These are phyloP conservation scores for Fraxinus greggii DNA, from an alignment of 305 asterid genomes.

Conservation along the genomic window DNA sequence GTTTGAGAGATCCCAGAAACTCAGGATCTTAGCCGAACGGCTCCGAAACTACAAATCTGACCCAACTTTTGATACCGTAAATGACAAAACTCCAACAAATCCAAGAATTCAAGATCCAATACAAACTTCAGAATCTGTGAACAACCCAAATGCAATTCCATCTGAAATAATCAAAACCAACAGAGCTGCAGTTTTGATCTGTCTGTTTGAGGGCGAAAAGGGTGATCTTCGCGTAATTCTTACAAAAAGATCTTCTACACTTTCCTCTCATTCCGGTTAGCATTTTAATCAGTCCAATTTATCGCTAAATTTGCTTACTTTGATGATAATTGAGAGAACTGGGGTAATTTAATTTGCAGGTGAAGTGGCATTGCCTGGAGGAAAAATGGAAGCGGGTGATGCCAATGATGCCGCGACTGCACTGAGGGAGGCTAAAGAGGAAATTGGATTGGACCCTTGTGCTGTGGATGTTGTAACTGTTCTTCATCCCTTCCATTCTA, in stretches of 20 bases:
- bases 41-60: slow-evolving; percentile 41
- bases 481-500: slow-evolving; percentile 53
- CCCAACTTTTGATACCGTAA: neutral
- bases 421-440: slow-evolving; percentile 79
- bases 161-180: slow-evolving; percentile 15
- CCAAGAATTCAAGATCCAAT: slow-evolving; percentile 14
- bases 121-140: slow-evolving; percentile 15
- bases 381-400: slow-evolving; percentile 69
- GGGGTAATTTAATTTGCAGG: slow-evolving; percentile 36
- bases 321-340: neutral
- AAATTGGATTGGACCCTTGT: slow-evolving; percentile 83
- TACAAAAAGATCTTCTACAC: slow-evolving; percentile 65
- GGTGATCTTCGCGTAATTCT: slow-evolving; percentile 72
- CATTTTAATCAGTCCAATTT: neutral
- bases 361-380: slow-evolving; percentile 89
- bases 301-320: neutral
- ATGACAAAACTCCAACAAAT: neutral
- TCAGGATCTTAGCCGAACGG: slow-evolving; percentile 38
- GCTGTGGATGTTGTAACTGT: slow-evolving; percentile 55
- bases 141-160: slow-evolving; percentile 4
- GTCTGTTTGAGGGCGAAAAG: slow-evolving; percentile 54
- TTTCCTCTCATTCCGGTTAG: slow-evolving; percentile 67
- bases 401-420: slow-evolving; percentile 56
- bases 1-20: slow-evolving; percentile 34
- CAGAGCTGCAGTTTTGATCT: slow-evolving; percentile 69